These are phyloP conservation scores for Mucor irregularis DNA, from an alignment of 371 early-diverging fungal genomes.

Conservation along the genomic window DNA sequence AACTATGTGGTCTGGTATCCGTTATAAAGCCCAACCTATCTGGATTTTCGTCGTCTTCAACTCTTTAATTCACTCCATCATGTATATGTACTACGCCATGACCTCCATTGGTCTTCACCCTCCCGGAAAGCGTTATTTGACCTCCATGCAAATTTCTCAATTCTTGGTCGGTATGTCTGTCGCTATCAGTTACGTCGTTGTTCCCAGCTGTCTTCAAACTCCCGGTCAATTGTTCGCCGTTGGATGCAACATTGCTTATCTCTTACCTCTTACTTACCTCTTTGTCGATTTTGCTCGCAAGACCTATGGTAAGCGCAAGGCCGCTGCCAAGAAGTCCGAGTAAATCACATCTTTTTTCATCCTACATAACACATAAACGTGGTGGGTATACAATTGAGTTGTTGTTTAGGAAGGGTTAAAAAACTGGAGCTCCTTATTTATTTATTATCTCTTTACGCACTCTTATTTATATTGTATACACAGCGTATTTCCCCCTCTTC, in stretches of 20 bases:
- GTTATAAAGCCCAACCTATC: slow-evolving; percentile 74
- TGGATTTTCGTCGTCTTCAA: slow-evolving; percentile 89
- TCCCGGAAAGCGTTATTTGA: slow-evolving; percentile 83
- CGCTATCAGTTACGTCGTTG: slow-evolving; percentile 69
- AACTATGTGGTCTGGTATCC: slow-evolving; percentile 78
- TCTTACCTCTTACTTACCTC: slow-evolving; percentile 78
- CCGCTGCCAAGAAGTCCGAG: slow-evolving; percentile 51
- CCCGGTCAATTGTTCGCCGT: slow-evolving; percentile 69
- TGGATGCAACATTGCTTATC: slow-evolving; percentile 71
- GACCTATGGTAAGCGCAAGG: slow-evolving; percentile 60
- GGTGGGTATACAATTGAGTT: no score
- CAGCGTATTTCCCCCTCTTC: no score
- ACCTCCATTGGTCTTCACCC: slow-evolving; percentile 78
- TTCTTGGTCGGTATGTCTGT: slow-evolving; percentile 79
- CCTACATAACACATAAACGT: background rate
- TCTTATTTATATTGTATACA: no score
- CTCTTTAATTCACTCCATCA: slow-evolving; percentile 89
- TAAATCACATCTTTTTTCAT: slow-evolving; percentile 28
- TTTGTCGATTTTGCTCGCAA: slow-evolving; percentile 77
- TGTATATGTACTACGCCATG: slow-evolving; percentile 87
- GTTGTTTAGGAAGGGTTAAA: no score
- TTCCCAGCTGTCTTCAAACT: slow-evolving; percentile 64
- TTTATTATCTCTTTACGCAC: no score
- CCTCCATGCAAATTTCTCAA: slow-evolving; percentile 86
- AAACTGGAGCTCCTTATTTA: no score